Evolutionary conservation across 257 asterid genomes (phyloP), one percentile per base, ranked within the genome.

Genomic region (Echites panduratus): DNA sequence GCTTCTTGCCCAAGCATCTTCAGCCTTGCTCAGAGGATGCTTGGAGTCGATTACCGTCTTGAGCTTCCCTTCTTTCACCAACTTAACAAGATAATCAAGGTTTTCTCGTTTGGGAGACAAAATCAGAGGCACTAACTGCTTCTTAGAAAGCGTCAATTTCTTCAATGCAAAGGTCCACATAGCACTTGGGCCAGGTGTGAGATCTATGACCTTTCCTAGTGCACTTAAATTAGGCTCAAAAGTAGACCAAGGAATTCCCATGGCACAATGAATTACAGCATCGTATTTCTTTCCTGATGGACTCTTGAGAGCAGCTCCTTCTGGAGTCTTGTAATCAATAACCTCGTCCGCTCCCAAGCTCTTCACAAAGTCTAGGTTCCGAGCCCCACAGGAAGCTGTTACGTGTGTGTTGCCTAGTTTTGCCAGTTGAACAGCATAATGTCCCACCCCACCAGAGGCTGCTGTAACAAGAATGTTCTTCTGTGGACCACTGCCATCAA

Each of bases 361-460:
- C 72, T 78, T 85, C 40, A 92, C 86, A 0, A 89, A 67, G 9
- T 85, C 90, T 5, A 87, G 7, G 79, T 92, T 92, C 9, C 94
- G 88, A 44, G 90, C 89, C 5, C 97, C 96, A 59, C 96, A 92
- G 3, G 98, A 89, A 54, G 90, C 93, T 0, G 97, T 92, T 19
- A 92, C 93, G 13, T 88, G 88, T 11, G 82, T 54, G 75, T 85
- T 87, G 1, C 92, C 90, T 14, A 92, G 85, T 78, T 92, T 92
- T 9, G 96, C 96, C 29, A 92, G 77, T 77, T 89, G 96, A 45
- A 87, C 94, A 0, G 88, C 89, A 70, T 87, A 92, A 1, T 82
- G 96, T 44, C 98, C 96, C 0, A 88, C 98, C 0, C 96, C 96
- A 12, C 98, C 96, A 0, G 95, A 88, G 20, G 93, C 93, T 3